Evolutionary conservation across 2,329 filamentous ascomycete genomes (phyloP).

Genomic region (Neurospora sp.): DNA sequence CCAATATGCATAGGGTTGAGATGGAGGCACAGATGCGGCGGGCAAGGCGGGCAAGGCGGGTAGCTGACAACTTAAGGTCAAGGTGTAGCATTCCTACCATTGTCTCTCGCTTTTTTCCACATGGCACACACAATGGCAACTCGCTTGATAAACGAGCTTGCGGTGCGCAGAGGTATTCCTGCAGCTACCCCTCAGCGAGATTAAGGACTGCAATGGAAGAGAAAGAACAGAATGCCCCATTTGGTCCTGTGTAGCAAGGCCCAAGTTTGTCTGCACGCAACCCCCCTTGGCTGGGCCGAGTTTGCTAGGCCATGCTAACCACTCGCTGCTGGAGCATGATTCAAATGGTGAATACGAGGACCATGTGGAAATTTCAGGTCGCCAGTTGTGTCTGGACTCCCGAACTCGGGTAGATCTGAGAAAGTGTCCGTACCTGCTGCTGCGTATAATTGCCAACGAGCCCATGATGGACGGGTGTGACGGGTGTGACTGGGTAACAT

Average conservation of each 20-base stretch:
- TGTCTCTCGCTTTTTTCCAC: background rate
- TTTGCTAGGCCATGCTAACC: background rate
- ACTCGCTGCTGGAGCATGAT: background rate
- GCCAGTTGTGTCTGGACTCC: background rate
- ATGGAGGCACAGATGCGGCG: conserved; percentile 1
- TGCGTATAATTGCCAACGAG: background rate
- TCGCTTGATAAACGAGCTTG: background rate
- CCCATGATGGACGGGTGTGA: background rate
- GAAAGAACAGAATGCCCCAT: background rate
- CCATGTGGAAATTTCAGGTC: background rate
- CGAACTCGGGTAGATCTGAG: background rate
- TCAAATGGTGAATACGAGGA: background rate
- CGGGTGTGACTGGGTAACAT: background rate
- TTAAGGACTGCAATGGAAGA: conserved; percentile 7
- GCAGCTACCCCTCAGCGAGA: conserved; percentile 6
- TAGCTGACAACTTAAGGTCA: background rate
- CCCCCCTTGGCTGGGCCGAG: background rate
- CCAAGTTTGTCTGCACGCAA: background rate
- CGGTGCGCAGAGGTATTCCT: background rate
- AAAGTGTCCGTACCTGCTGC: background rate
- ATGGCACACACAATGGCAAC: background rate
- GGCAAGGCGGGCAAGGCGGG: background rate
- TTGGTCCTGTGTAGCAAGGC: background rate
- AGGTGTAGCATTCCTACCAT: background rate
- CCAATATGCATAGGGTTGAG: conserved; percentile 13